These are phyloP conservation scores for Zelopaecilomyces penicillatus DNA, from an alignment of 2,329 filamentous ascomycete species.

Conservation along the genomic window DNA sequence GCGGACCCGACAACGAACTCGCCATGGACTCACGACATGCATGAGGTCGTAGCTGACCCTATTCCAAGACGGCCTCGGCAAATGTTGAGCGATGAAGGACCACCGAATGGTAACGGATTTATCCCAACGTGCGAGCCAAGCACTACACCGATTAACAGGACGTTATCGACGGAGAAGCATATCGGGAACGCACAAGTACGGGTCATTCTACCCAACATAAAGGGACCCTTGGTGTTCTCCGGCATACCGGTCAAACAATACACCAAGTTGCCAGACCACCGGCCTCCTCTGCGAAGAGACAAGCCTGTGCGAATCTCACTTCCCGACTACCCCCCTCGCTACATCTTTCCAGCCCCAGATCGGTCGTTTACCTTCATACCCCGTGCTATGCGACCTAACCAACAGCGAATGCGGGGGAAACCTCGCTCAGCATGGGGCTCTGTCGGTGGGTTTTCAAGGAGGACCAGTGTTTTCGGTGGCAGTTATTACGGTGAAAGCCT, in stretches of 20 bases:
- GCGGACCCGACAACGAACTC: slow-evolving; percentile 59
- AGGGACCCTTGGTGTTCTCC: slow-evolving; percentile 60
- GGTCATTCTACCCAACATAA: slow-evolving; percentile 70
- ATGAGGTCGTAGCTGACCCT: slow-evolving; percentile 57
- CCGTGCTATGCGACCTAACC: slow-evolving; percentile 83
- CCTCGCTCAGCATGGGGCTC: slow-evolving; percentile 64
- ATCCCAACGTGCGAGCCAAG: slow-evolving; percentile 52
- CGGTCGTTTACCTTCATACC: slow-evolving; percentile 98
- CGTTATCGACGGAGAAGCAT: slow-evolving; percentile 74
- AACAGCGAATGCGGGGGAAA: slow-evolving; percentile 65
- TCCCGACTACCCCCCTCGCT: slow-evolving; percentile 68
- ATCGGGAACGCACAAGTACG: slow-evolving; percentile 80
- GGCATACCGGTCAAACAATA: slow-evolving; percentile 81
- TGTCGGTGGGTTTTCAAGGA: slow-evolving; percentile 60
- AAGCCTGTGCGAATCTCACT: slow-evolving; percentile 93
- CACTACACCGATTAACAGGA: slow-evolving; percentile 60
- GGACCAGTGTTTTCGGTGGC: slow-evolving; percentile 72
- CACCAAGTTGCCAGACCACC: slow-evolving; percentile 87
- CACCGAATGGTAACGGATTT: slow-evolving; percentile 44
- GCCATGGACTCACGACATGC: slow-evolving; percentile 91
- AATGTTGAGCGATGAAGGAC: slow-evolving; percentile 37
- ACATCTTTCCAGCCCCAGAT: slow-evolving; percentile 84
- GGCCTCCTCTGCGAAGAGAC: slow-evolving; percentile 86
- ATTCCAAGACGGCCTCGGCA: slow-evolving; percentile 34
- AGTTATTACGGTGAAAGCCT: slow-evolving; percentile 66